Evolutionary conservation across 352 stramenopile genomes (phyloP), one percentile per base, ranked within the genome.

Genomic region (Phytophthora tubulina): DNA sequence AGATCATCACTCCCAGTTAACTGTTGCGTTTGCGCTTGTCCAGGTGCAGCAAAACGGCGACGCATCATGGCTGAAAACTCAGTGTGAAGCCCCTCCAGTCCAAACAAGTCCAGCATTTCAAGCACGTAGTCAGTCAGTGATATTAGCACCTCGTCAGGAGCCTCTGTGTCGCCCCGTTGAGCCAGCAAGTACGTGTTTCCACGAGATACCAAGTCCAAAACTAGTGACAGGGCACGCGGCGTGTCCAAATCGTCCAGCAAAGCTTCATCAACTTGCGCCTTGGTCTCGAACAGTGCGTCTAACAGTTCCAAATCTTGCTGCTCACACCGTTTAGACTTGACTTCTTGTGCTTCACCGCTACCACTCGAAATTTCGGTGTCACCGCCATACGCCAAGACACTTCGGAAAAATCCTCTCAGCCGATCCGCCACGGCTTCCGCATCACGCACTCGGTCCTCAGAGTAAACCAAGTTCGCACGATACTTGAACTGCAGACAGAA

Each of bases 401-500:
- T 91, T 14, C 79, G 75, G 35, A 94, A 85, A 53, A 96, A 96
- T 11, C 83, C 85, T 48, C 76, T 64, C 7, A 97, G 67, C 41
- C 85, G 84, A 53, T 91, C 80, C 0, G 66, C 61, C 9, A 86
- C 67, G 3, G 79, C 85, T 42, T 78, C 78, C 2, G 88, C 88
- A 59, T 95, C 88, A 13, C 84, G 83, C 52, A 95, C 71, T 54
- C 88, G 86, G 62, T 95, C 88, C 2, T 88, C 73, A 9, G 88
- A 93, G 68, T 93, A 97, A 46, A 93, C 67, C 31, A 96, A 77
- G 38, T 92, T 92, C 5, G 85, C 67, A 8, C 86, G 82, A 63
- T 97, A 98, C 67, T 96, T 94, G 60, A 93, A 92, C 69, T 96
- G 85, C 15, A 97, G 75, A 73, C 91, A 98, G 65, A 98, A 97